phyloP scores from a whole-genome alignment of 805 yeast genomes.

The Ascoidea tarda region DNA sequence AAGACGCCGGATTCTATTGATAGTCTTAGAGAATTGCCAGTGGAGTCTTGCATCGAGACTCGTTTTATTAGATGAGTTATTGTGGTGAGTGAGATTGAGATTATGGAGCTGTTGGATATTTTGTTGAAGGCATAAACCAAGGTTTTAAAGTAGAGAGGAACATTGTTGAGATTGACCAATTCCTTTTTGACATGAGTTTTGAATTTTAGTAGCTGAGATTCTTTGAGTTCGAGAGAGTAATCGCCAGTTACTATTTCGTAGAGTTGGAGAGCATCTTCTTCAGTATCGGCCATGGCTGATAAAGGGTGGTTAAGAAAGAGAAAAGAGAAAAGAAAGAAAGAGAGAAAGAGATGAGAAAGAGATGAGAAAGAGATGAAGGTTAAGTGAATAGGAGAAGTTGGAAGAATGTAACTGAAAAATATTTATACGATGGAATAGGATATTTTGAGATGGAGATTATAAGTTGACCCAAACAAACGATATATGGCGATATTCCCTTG shows the following conservation, averaged over 20 bases:
- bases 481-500: too few species aligned
- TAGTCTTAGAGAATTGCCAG: not conserved
- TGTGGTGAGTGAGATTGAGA: not conserved
- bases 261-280: not conserved
- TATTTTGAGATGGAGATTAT: too few species aligned
- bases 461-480: too few species aligned
- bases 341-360: not conserved
- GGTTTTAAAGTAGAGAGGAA: not conserved
- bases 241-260: not conserved
- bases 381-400: not conserved
- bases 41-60: not conserved
- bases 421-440: too few species aligned
- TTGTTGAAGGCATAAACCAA: not conserved
- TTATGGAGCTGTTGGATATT: not conserved
- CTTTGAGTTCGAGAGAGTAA: not conserved
- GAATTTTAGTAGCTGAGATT: not conserved
- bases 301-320: not conserved
- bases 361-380: not conserved
- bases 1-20: not conserved
- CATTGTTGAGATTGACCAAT: not conserved
- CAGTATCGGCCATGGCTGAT: not conserved
- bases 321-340: conserved; percentile 2
- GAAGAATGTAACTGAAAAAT: too few species aligned
- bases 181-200: not conserved
- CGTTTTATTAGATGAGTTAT: not conserved